Conservation (phyloP, 1,139 yeast genomes). For the Pneumocystis sp. region DNA sequence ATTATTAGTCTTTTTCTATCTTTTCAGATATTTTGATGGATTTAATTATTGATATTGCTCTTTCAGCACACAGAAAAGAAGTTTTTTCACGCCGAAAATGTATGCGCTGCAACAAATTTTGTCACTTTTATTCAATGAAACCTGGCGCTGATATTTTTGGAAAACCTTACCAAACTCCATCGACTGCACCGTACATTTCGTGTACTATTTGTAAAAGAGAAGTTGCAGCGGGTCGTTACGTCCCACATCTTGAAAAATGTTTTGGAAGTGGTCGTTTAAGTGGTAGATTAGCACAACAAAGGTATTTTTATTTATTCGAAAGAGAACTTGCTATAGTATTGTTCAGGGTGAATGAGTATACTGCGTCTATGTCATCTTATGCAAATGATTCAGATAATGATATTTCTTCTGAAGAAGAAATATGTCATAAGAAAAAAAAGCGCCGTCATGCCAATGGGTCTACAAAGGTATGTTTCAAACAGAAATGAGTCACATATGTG, state of each 20-base stretch:
- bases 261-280: slow-evolving; percentile 27
- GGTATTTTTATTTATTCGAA: background rate
- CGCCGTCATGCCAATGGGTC: background rate
- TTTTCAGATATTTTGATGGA: background rate
- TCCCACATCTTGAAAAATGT: slow-evolving; percentile 84
- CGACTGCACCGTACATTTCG: slow-evolving; percentile 36
- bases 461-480: background rate
- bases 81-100: background rate
- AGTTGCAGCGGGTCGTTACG: slow-evolving; percentile 82
- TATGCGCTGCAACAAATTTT: background rate
- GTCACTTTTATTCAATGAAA: background rate
- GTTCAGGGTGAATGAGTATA: background rate
- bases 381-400: background rate
- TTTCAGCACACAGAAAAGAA: background rate
- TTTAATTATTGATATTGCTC: background rate
- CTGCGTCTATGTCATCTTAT: background rate
- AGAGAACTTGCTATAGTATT: background rate
- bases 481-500: background rate
- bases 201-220: slow-evolving; percentile 75
- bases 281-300: background rate
- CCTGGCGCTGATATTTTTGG: background rate
- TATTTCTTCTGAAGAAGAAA: background rate
- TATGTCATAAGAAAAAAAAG: background rate
- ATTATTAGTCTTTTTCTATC: background rate
- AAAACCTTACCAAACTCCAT: background rate